Evolutionary conservation across 495 filamentous ascomycete species (phyloP), one percentile per base, ranked within the genome.

Genomic region (Darksidea phi): DNA sequence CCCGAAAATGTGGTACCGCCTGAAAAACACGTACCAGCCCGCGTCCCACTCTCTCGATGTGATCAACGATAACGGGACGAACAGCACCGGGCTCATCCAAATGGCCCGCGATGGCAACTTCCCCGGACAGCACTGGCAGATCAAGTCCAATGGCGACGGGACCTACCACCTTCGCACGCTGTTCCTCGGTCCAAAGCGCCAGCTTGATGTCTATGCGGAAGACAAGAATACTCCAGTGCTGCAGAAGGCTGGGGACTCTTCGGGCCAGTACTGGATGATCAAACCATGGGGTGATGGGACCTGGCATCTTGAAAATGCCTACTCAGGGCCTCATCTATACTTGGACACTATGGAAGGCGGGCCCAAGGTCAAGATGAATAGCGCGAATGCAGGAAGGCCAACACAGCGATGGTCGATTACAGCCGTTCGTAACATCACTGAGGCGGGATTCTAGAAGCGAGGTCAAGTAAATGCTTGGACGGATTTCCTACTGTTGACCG

Each of bases 231-330:
- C 18, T 25, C 37, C 52, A n/a, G n/a, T 18, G 48, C 15, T 64
- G 11, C 13, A 15, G 18, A 17, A 26, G 5, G 54, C 54, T 2
- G 61, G 54, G 1, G 6, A 8, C 7, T 58, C 46, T 21, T 46
- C 54, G 6, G 61, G 61, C 17, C 61, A 64, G 61, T 47, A 50
- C 26, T 64, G 61, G 61, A 52, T 10, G 18, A 64, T 64, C 48
- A 54, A 59, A 36, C 46, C 61, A 20, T 64, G 61, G 61, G 61
- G 61, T 15, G 61, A 64, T 51, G 54, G 54, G 8, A 58, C 54
- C 6, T 64, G 46, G 46, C 61, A 64, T 59, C 26, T 64, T 3
- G 54, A 57, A 48, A 59, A 64, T 48, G 47, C 49, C 3, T 64
- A 52, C 28, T 45, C 46, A 6, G 61, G 61, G 7, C 61, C 48